Evolutionary conservation across 495 filamentous ascomycete genomes (phyloP).

Genomic region (Penicillium verhagenii): DNA sequence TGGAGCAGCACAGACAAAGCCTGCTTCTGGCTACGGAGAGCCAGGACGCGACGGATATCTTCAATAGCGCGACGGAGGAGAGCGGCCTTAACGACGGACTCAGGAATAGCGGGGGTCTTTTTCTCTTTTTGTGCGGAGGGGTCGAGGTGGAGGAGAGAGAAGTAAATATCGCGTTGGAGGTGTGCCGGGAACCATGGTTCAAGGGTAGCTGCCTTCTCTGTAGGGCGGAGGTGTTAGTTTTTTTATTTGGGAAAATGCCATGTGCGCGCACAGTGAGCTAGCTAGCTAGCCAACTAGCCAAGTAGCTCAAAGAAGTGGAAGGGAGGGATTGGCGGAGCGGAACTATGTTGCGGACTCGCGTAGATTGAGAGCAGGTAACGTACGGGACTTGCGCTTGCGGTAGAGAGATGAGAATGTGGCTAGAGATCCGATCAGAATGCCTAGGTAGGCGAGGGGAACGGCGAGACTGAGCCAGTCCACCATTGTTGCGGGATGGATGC

Average conservation of each 20-base stretch:
- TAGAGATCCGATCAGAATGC: conserved; percentile 80
- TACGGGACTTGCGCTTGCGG: conserved; percentile 87
- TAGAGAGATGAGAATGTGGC: conserved; percentile 91
- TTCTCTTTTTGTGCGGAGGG: conserved; percentile 61
- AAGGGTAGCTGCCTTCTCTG: conserved; percentile 72
- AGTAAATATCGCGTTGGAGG: conserved; percentile 89
- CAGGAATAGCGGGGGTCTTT: conserved; percentile 71
- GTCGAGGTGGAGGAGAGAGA: conserved; percentile 84
- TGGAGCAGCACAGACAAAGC: conserved; percentile 80
- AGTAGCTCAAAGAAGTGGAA: too few relatives aligned
- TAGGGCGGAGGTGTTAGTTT: conserved; percentile 4
- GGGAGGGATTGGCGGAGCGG: not conserved
- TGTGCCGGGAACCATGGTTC: conserved; percentile 92
- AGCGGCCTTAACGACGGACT: conserved; percentile 85
- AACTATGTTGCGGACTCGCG: too few relatives aligned
- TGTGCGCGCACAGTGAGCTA: not conserved
- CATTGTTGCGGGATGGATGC: conserved; percentile 40
- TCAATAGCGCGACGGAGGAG: conserved; percentile 85
- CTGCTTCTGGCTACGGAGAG: conserved; percentile 79
- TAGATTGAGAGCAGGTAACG: conserved; percentile 36
- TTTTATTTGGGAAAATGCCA: not conserved
- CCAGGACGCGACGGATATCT: conserved; percentile 86
- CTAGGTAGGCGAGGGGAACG: conserved; percentile 83
- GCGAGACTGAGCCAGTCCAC: conserved; percentile 74
- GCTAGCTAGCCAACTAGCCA: not conserved